phyloP scores from a whole-genome alignment of 495 filamentous ascomycete species.

The Staphylotrichum longicolle region DNA sequence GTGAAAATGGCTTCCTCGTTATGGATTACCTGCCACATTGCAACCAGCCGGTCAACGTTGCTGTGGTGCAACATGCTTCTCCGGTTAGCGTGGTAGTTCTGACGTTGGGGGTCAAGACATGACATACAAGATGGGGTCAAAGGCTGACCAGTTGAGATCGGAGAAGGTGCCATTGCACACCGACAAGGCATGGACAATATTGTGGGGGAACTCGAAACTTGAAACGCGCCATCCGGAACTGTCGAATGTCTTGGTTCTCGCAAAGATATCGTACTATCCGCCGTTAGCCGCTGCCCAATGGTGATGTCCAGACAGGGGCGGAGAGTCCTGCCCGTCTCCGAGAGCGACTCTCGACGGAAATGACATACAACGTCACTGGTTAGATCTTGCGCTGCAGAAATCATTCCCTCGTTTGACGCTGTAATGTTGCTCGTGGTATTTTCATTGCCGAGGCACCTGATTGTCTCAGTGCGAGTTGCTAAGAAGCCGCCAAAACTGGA shows the following conservation, averaged over 20 bases:
- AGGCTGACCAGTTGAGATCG: slow-evolving; percentile 33
- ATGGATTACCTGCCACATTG: slow-evolving; percentile 44
- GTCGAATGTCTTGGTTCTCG: slow-evolving; percentile 28
- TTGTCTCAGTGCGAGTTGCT: slow-evolving; percentile 24
- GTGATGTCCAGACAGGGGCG: background rate
- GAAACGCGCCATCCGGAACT: slow-evolving; percentile 22
- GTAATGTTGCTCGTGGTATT: slow-evolving; percentile 24
- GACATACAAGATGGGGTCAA: slow-evolving; percentile 42
- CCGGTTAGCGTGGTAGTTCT: background rate
- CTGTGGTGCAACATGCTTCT: slow-evolving; percentile 43
- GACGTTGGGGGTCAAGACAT: background rate
- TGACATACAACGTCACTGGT: slow-evolving; percentile 35
- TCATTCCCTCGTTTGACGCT: slow-evolving; percentile 26
- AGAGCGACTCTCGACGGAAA: no score
- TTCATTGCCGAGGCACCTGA: slow-evolving; percentile 25
- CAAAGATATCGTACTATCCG: slow-evolving; percentile 40
- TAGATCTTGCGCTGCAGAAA: slow-evolving; percentile 20
- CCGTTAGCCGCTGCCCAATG: slow-evolving; percentile 15
- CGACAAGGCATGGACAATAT: slow-evolving; percentile 34
- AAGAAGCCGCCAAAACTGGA: slow-evolving; percentile 27
- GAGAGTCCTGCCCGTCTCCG: no score
- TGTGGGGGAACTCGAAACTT: slow-evolving; percentile 42
- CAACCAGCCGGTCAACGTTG: slow-evolving; percentile 50
- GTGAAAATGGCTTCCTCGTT: slow-evolving; percentile 32
- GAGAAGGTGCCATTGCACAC: slow-evolving; percentile 35